phyloP scores from a whole-genome alignment of 2,329 filamentous ascomycete species.

The Apiospora arundinis region DNA sequence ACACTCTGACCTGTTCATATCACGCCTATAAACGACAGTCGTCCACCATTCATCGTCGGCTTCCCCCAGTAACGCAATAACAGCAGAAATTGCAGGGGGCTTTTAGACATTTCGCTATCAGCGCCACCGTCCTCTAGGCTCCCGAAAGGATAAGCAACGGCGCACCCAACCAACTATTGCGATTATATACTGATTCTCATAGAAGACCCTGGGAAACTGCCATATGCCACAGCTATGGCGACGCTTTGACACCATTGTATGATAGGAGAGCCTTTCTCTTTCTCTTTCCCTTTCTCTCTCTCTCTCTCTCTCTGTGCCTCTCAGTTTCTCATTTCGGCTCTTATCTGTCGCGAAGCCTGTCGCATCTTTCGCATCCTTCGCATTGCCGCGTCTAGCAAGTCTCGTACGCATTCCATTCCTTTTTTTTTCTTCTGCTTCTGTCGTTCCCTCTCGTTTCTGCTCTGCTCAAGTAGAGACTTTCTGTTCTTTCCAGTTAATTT shows the following conservation, averaged over 20 bases:
- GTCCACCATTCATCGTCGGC: background rate
- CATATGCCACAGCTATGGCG: background rate
- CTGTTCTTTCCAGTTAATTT: background rate
- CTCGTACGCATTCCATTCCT: background rate
- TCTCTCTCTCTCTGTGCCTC: background rate
- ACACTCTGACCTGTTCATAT: background rate
- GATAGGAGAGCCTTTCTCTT: background rate
- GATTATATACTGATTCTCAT: background rate
- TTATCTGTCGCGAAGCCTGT: background rate
- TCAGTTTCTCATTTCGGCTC: no score
- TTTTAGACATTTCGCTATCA: background rate
- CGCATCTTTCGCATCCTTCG: no score
- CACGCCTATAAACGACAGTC: background rate
- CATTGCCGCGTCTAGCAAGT: background rate
- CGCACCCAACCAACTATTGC: background rate
- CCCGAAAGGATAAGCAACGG: background rate
- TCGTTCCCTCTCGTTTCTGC: background rate
- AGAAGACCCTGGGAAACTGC: background rate
- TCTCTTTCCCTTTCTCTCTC: background rate
- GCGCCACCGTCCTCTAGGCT: background rate
- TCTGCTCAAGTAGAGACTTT: background rate
- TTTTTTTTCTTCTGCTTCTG: background rate
- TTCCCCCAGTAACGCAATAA: background rate
- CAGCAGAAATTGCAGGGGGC: slow-evolving; percentile 1
- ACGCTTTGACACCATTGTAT: background rate